Conservation (phyloP, 257 asterid genomes). For the Forsythia suspensa region DNA sequence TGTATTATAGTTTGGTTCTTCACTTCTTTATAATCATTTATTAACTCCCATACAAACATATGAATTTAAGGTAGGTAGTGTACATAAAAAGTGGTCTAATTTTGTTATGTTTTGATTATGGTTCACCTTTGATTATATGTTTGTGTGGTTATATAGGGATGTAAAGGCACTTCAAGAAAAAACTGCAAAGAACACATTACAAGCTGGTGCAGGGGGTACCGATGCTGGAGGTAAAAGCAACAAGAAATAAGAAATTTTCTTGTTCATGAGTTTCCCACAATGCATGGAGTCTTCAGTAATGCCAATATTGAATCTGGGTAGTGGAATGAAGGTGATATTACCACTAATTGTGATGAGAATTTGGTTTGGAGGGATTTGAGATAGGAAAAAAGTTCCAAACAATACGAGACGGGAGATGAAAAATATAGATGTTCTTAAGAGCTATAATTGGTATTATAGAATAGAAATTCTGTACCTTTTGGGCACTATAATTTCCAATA, state of each 20-base stretch:
- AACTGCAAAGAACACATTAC: conserved; percentile 74
- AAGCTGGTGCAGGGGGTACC: conserved; percentile 43
- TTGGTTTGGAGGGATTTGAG: too few relatives aligned
- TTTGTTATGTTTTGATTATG: background rate
- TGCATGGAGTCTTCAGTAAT: too few relatives aligned
- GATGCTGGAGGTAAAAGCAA: conserved; percentile 67
- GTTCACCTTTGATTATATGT: conserved; percentile 6
- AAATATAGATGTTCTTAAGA: background rate
- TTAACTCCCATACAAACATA: background rate
- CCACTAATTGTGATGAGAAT: too few relatives aligned
- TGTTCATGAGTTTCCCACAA: background rate
- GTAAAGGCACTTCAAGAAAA: conserved; percentile 92
- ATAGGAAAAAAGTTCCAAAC: too few relatives aligned
- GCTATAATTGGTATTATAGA: too few relatives aligned
- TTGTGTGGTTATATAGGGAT: conserved; percentile 44
- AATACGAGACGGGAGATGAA: too few relatives aligned
- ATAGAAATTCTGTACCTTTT: too few relatives aligned
- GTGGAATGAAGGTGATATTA: too few relatives aligned
- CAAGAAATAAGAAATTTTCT: conserved; percentile 50
- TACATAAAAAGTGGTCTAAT: background rate
- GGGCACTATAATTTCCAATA: too few relatives aligned
- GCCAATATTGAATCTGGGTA: too few relatives aligned
- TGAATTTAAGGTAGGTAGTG: background rate
- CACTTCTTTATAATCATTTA: background rate
- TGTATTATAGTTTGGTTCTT: too few relatives aligned